Base-by-base conservation (phyloP, 1,139 yeast genomes). In the Protomyces arabidopsidicola region DNA sequence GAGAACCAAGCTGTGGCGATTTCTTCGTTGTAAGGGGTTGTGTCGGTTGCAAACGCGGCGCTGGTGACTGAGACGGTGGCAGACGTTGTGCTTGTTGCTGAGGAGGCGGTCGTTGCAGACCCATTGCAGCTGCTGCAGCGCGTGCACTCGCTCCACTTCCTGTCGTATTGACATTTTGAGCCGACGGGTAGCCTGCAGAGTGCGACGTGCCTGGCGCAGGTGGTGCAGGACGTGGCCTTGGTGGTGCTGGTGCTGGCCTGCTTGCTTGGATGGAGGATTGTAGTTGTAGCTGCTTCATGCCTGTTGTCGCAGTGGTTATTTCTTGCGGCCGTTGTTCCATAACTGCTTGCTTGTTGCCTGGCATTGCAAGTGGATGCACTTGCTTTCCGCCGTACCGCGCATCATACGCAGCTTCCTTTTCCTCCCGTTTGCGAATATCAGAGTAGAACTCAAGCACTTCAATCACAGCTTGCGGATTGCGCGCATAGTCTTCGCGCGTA, bases 361-460 rank as follows among this genome's bases (percentile, higher is more conserved):
- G 55, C 61, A 54, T 53, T 52, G 22, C 50, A 36, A 22, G 42
- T 16, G 22, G 45, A 27, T 42, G 53, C 4, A 12, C 52, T 14
- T 48, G 38, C 24, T 27, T 39, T 6, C 16, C 55, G 39, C 45
- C 56, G 62, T 31, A 54, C 35, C 60, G 63, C 67, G 36, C 55
- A 67, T 60, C 45, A 16, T 61, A 50, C 8, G 60, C 56, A 5
- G 79, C 79, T 66, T 80, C 82, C 14, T 54, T 63, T n/a, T 63
- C 66, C 24, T 60, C 69, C 36, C 65, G 51, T 22, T 65, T 63
- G 14, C 65, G 67, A 51, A 67, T 70, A 45, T 80, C 72, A 54
- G 78, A 78, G 73, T 89, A 90, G 73, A 95, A 93, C 70, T 90
- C 96, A 72, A 95, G 82, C 1, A 91, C 98, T 72, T 93, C 97